Evolutionary conservation across 495 filamentous ascomycete species (phyloP).

Genomic region (Melanomma pulvis-pyrius): DNA sequence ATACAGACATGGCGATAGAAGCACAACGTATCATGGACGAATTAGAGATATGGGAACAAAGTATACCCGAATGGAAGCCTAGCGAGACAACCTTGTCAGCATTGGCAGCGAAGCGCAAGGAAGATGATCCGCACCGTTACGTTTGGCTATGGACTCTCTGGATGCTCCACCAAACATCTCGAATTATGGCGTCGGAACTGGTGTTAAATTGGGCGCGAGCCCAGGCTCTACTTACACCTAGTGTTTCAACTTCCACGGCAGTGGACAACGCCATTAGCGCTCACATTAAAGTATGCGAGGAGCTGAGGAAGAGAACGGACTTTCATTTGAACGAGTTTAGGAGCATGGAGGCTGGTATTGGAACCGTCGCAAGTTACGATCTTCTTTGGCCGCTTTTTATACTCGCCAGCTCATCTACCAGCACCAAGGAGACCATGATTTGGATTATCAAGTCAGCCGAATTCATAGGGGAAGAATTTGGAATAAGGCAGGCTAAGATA

Average conservation of each 20-base stretch:
- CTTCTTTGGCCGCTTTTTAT: constrained; percentile 19
- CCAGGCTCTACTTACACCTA: neutral
- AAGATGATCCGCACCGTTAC: neutral
- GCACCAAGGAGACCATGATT: neutral
- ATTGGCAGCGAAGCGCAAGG: neutral
- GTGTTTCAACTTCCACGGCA: neutral
- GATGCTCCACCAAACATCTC: constrained; percentile 7
- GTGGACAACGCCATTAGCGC: constrained; percentile 1
- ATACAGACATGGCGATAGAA: constrained; percentile 4
- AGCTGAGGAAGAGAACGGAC: constrained; percentile 1
- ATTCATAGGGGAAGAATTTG: constrained; percentile 13
- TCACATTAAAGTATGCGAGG: constrained; percentile 9
- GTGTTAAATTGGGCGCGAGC: constrained; percentile 18
- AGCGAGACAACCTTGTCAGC: neutral
- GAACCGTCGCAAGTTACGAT: constrained; percentile 2
- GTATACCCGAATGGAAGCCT: neutral
- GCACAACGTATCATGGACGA: constrained; percentile 10
- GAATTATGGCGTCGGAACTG: constrained; percentile 14
- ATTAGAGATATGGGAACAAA: neutral
- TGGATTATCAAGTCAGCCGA: constrained; percentile 7
- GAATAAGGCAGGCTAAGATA: constrained; percentile 11
- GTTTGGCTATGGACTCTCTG: constrained; percentile 11
- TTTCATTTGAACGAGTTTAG: constrained; percentile 2
- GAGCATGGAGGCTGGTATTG: neutral
- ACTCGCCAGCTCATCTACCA: constrained; percentile 6